Evolutionary conservation across 768 basidiomycete species (phyloP), one percentile per base, ranked within the genome.

Genomic region (Phylloporus sp.): DNA sequence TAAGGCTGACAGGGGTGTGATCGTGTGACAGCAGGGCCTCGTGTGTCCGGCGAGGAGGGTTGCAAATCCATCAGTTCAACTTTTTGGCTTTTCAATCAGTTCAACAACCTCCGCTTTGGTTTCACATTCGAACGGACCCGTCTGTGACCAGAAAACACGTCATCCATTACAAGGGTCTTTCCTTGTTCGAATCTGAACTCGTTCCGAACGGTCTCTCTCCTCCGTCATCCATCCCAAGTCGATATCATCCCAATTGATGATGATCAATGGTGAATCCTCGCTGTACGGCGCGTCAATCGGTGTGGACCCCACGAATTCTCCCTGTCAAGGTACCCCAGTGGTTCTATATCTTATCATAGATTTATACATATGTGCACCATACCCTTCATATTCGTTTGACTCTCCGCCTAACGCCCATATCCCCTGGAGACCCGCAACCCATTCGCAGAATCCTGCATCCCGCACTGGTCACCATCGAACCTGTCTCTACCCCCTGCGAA

Each of bases 1-100:
- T 66, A 66, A 22, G 52, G 38, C 45, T 44, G 52, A 64, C 56
- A 64, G 56, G 55, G 65, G 58, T 47, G 60, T 62, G 62, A 63
- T 61, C 61, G 62, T 61, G 62, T 53, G 62, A 63, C 52, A 54
- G 32, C 34, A 38, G 43, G 43, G 57, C 59, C 54, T 52, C 59
- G 24, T 45, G 20, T 49, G 11, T 45, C 24, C 26, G 63, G 62
- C 60, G 62, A 59, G 56, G 32, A 16, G 16, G 26, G 12, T 45
- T 26, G 45, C 23, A 46, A 46, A 35, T 46, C 45, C 23, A 32
- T 35, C 2, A 36, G n/a, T 36, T 18, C 35, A 36, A 12, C 22
- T 11, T 23, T n/a, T n/a, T n/a, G n/a, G n/a, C n/a, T n/a, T n/a
- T n/a, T n/a, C n/a, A n/a, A n/a, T n/a, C n/a, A n/a, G n/a, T n/a